Evolutionary conservation across 129 eudicot species (phyloP), one percentile per base, ranked within the genome.

Genomic region (Flaveria bidentis): DNA sequence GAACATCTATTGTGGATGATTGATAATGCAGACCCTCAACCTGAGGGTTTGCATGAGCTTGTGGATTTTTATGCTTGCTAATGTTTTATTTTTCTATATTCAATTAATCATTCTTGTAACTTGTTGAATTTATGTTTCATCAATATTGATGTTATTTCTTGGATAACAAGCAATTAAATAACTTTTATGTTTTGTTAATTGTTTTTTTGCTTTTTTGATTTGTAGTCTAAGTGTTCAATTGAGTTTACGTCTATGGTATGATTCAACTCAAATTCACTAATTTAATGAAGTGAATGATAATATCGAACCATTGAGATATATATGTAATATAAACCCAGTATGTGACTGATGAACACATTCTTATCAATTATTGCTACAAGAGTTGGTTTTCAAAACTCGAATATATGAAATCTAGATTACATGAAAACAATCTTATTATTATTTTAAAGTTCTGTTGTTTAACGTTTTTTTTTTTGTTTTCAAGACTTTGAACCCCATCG

Each of bases 1-100:
- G 85, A 82, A 53, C 85, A 82, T 63, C 47, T 82, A 18, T 67
- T 82, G 62, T 82, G 85, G 85, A 82, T 82, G 85, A 76, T 82
- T 42, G 82, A 82, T 15, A 82, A 82, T 56, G 85, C 79, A 0
- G 85, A 82, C 60, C 75, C 82, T 64, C 82, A 82, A 65, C 75
- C 71, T 14, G 81, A 74, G 50, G 62, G 77, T 71, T 78, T 75
- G 65, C 82, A 80, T 57, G 84, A 75, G 61, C 84, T 67, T 7
- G 80, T 79, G 30, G 79, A 79, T 23, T 79, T 66, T 73, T 76
- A 76, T 46, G 75, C 85, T 63, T 74, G 73, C 52, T 78, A 12
- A 47, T 23, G 72, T 5, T 25, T 85, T 26, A 22, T 61, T 18
- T 2, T 58, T 13, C 14, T 28, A 4, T n/a, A 9, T 39, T 33